Percentiles rank a stretch among this genome's conserved stretches.
phyloP scores from a whole-genome alignment of 257 asterid genomes.

The Nicotiana benthamiana region DNA sequence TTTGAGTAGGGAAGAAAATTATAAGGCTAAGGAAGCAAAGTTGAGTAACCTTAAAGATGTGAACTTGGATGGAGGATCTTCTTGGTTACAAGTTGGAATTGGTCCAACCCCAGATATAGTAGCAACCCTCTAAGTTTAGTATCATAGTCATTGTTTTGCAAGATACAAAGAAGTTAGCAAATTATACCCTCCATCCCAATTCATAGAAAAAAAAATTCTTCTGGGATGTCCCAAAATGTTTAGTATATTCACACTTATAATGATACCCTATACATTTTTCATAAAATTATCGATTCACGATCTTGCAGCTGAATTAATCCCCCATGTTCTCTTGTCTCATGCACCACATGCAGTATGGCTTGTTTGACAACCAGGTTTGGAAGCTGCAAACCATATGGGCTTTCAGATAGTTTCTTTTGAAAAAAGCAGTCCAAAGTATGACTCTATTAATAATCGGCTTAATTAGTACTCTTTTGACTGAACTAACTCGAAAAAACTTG shows the following conservation, averaged over 20 bases:
- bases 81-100: constrained; percentile 80
- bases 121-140: not conserved
- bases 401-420: no score
- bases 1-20: constrained; percentile 17
- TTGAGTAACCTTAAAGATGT: constrained; percentile 50
- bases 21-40: constrained; percentile 41
- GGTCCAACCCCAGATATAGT: constrained; percentile 29
- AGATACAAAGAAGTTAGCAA: not conserved
- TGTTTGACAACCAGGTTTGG: no score
- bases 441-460: no score
- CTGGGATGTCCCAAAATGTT: not conserved
- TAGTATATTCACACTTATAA: not conserved
- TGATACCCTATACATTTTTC: not conserved
- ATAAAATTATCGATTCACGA: no score
- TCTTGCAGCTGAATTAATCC: no score
- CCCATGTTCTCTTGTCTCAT: no score
- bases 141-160: not conserved
- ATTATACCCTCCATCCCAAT: not conserved
- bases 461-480: no score
- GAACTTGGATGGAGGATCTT: constrained; percentile 47
- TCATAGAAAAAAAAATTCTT: not conserved
- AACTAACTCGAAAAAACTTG: no score
- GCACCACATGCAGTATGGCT: no score
- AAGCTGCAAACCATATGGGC: no score
- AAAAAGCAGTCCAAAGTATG: no score